Evolutionary conservation across 495 filamentous ascomycete species (phyloP), one percentile per base, ranked within the genome.

Genomic region (Lasiosphaeria miniovina): DNA sequence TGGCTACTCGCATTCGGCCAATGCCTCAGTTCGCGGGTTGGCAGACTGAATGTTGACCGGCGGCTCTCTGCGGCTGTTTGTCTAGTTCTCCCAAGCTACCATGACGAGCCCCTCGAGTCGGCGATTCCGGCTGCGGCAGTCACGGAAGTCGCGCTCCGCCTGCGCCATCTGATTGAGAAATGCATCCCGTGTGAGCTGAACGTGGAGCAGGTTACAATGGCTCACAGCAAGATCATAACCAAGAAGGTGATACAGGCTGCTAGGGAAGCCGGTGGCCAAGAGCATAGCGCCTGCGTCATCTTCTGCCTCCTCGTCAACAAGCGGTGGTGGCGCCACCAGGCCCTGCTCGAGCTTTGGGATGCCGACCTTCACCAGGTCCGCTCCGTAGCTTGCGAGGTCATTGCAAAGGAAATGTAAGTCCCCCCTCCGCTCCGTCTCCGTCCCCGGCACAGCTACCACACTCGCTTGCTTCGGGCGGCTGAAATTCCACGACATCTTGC

Each of bases 91-190:
- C 88, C 90, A 3, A 78, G 80, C 52, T 79, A 82, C 61, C 75
- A 75, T 51, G 75, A 83, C 41, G 77, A 80, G 0, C 60, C 69
- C 8, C 64, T 85, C 53, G 72, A 81, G 46, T 86, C 87, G 14
- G 83, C 88, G 57, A 86, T 90, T 51, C 80, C 86, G 9, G 70
- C 87, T 14, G 75, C 79, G 46, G 83, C 89, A 65, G 92, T 97
- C 58, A 94, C 93, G 49, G 91, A 90, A 67, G 79, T 96, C 53
- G 92, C 92, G 0, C 83, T 98, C 24, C 88, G 90, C 49, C 77
- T 98, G 61, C 93, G 93, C 64, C 90, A 95, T 69, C 89, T 96
- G 65, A 87, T 98, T 67, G 92, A 96, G 72, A 82, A 90, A 64
- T 86, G 90, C 38, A 84, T 98, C 10, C 87, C 91, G 2, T 96